Conservation (phyloP, 139 green algal species). For the Trebouxia sp. region DNA sequence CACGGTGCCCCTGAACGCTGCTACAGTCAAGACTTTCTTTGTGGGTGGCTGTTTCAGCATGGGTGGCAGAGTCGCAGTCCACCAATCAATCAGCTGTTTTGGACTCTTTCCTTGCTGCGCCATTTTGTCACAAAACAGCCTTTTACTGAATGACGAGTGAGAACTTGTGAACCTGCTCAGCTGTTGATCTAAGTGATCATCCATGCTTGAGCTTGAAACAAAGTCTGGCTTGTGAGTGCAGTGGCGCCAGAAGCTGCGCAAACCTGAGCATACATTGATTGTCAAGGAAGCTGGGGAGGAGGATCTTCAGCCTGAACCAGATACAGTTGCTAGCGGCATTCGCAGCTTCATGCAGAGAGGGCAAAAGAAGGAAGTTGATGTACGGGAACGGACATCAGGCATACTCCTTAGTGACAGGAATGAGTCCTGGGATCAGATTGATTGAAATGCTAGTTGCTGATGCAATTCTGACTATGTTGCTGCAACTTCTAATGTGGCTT, state of each 20-base stretch:
- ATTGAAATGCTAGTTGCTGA: no score
- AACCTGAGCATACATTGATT: constrained; percentile 8
- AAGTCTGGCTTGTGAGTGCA: not conserved
- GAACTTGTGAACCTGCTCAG: not conserved
- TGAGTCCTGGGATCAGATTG: constrained; percentile 35
- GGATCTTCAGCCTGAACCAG: not conserved
- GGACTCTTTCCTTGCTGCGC: no score
- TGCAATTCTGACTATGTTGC: no score
- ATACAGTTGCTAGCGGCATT: not conserved
- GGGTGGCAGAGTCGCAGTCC: no score
- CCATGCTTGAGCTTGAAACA: not conserved
- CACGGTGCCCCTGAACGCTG: no score
- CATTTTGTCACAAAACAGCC: no score
- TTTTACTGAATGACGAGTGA: not conserved
- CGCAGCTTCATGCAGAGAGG: constrained; percentile 2
- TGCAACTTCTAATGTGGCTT: no score
- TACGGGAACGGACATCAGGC: constrained; percentile 32
- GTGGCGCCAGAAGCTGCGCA: constrained; percentile 39
- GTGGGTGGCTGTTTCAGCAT: no score
- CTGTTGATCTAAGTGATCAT: not conserved
- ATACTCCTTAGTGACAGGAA: constrained; percentile 32
- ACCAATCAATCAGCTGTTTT: no score
- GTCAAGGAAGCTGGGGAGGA: constrained; percentile 24
- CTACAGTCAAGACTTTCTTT: no score
- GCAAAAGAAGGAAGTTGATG: constrained; percentile 15